A percentile compares a stretch with the other conserved stretches of the same genome.
Conservation (phyloP, 306 rosid species). For the Rosa multiflora region DNA sequence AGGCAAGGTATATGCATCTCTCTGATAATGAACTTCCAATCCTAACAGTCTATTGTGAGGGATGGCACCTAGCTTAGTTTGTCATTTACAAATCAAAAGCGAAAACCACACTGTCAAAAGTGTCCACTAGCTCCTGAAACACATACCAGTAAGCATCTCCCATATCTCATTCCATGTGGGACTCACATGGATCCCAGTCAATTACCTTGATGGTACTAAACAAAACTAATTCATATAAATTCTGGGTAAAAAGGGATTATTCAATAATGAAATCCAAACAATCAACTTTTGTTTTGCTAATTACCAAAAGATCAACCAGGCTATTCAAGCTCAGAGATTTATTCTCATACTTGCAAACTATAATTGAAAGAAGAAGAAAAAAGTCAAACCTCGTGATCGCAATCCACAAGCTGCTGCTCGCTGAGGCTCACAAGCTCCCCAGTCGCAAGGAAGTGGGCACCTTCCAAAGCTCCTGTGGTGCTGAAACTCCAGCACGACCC, state of each 20-base stretch:
- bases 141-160: neutral
- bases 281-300: neutral
- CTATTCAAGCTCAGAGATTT: neutral
- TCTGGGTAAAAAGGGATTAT: neutral
- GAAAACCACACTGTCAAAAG: neutral
- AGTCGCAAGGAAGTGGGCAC: slow-evolving; percentile 81
- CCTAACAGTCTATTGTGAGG: neutral
- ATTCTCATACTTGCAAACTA: neutral
- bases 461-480: slow-evolving; percentile 92
- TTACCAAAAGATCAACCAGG: neutral
- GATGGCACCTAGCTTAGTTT: neutral
- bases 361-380: neutral
- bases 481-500: slow-evolving; percentile 99
- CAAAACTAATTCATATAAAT: neutral
- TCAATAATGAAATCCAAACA: neutral
- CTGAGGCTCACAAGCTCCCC: slow-evolving; percentile 90
- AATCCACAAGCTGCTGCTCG: slow-evolving; percentile 96
- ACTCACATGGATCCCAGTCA: neutral
- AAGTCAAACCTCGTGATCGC: slow-evolving; percentile 83
- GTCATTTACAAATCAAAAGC: neutral
- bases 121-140: neutral
- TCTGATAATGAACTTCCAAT: neutral
- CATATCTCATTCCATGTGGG: neutral
- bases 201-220: neutral
- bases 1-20: neutral